These are phyloP conservation scores for Ceratobasidium sp. DNA, from an alignment of 1,284 basidiomycete species.

Conservation along the genomic window DNA sequence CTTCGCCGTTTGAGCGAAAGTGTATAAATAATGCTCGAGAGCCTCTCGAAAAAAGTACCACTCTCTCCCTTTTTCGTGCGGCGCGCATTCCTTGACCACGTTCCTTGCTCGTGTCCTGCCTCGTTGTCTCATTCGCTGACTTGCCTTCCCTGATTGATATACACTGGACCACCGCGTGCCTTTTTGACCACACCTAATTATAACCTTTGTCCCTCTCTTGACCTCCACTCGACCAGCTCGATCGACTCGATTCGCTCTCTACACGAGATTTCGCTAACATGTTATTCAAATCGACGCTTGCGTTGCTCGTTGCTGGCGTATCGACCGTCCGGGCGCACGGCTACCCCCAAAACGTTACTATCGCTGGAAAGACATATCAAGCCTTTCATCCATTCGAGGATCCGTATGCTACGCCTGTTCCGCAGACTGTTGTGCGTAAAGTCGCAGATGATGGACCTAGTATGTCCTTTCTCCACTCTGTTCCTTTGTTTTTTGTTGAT, in stretches of 20 bases:
- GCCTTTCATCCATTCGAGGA: constrained; percentile 45
- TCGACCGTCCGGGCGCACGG: constrained; percentile 47
- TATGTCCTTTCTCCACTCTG: background rate
- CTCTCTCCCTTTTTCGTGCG: background rate
- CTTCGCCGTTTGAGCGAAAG: constrained; percentile 12
- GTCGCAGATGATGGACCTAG: constrained; percentile 48
- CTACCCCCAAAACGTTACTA: constrained; percentile 43
- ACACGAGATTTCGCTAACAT: constrained; percentile 10
- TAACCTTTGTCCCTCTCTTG: background rate
- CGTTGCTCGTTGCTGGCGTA: constrained; percentile 11
- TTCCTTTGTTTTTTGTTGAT: constrained; percentile 1
- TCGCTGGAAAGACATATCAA: constrained; percentile 41
- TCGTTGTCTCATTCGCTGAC: constrained; percentile 38
- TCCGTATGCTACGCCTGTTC: constrained; percentile 36
- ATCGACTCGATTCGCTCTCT: constrained; percentile 5
- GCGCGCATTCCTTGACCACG: background rate
- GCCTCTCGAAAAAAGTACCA: background rate
- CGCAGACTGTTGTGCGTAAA: constrained; percentile 44
- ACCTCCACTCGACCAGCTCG: constrained; percentile 10
- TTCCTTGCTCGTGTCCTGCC: constrained; percentile 24
- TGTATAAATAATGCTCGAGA: background rate
- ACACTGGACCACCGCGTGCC: background rate
- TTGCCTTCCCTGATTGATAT: constrained; percentile 8
- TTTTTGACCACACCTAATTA: constrained; percentile 9
- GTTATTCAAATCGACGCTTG: constrained; percentile 22